Evolutionary conservation across 306 rosid species (phyloP), one percentile per base, ranked within the genome.

Genomic region (Cucumis cinereus): DNA sequence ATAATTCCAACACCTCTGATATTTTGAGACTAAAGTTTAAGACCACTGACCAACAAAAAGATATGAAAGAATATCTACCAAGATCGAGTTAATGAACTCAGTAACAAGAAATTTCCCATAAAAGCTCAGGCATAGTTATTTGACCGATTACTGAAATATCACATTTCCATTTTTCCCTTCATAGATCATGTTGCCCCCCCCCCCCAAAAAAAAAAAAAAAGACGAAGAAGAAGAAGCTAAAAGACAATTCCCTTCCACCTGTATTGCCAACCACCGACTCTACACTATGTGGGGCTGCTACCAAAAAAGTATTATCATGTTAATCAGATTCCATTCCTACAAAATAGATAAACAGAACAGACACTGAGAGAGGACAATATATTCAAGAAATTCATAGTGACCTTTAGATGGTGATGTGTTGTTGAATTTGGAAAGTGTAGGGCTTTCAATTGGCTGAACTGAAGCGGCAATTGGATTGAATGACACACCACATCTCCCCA

Each of bases 351-450:
- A 40, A 49, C 19, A 15, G 67, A 19, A 64, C 9, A 64, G 15
- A 64, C 71, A 36, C 20, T 36, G n/a, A 67, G 19, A 67, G 53
- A 38, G 73, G 35, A 64, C 28, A 61, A 20, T 30, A 36, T 1
- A 38, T 26, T 43, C 35, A 12, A 75, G 38, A 54, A 41, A 36
- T 36, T 24, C 64, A 41, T n/a, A 41, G 56, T 30, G 26, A 80
- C 93, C 93, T 89, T 76, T 84, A 58, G 91, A 85, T 79, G 89
- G 91, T 45, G 80, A 9, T 0, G 82, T 89, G 75, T 85, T 89
- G 78, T 79, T 78, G 36, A 81, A 89, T 59, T 76, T 89, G 43
- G 59, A 79, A 55, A 79, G 40, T 78, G 80, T 73, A 26, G 88
- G 60, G 26, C 77, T 69, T 49, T 82, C 84, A 77, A 77, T 41